phyloP scores from a whole-genome alignment of 805 yeast species.

The Limtongia smithiae region DNA sequence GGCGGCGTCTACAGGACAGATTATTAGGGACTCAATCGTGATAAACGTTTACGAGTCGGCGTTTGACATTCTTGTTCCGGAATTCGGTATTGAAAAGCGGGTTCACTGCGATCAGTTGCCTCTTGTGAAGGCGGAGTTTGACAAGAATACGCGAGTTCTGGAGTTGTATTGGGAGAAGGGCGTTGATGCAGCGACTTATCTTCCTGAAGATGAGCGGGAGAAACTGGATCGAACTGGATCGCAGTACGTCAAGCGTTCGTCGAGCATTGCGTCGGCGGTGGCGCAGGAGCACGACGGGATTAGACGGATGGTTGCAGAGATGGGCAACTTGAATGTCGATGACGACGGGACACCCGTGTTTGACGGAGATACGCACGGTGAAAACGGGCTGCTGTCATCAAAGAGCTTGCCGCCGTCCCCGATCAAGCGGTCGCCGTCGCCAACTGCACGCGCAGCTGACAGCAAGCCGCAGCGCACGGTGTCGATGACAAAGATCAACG shows the following conservation, averaged over 20 bases:
- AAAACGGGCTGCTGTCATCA: slow-evolving; percentile 9
- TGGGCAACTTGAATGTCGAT: slow-evolving; percentile 12
- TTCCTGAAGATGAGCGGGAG: slow-evolving; percentile 85
- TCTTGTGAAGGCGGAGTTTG: slow-evolving; percentile 85
- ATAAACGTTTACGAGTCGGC: slow-evolving; percentile 93
- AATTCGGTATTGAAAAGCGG: slow-evolving; percentile 90
- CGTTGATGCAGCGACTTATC: slow-evolving; percentile 84
- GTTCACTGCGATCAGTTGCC: slow-evolving; percentile 98
- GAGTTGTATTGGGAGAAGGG: slow-evolving; percentile 91
- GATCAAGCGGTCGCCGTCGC: slow-evolving; percentile 24
- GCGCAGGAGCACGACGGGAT: slow-evolving; percentile 44
- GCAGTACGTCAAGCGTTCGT: slow-evolving; percentile 60
- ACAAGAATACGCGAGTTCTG: slow-evolving; percentile 58
- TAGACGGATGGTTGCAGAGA: slow-evolving; percentile 20
- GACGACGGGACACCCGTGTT: slow-evolving; percentile 10
- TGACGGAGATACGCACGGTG: slow-evolving; percentile 7
- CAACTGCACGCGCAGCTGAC: slow-evolving; percentile 1
- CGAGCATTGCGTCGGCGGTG: slow-evolving; percentile 62
- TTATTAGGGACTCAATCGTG: slow-evolving; percentile 80
- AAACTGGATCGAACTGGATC: slow-evolving; percentile 74
- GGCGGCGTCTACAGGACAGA: slow-evolving; percentile 69
- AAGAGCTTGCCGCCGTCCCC: slow-evolving; percentile 38
- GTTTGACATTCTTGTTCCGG: slow-evolving; percentile 88
- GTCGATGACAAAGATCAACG: slow-evolving; percentile 30
- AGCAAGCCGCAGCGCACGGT: slow-evolving; percentile 32